phyloP scores from a whole-genome alignment of 169 alveolate species.

The Plasmodium blacklocki region DNA sequence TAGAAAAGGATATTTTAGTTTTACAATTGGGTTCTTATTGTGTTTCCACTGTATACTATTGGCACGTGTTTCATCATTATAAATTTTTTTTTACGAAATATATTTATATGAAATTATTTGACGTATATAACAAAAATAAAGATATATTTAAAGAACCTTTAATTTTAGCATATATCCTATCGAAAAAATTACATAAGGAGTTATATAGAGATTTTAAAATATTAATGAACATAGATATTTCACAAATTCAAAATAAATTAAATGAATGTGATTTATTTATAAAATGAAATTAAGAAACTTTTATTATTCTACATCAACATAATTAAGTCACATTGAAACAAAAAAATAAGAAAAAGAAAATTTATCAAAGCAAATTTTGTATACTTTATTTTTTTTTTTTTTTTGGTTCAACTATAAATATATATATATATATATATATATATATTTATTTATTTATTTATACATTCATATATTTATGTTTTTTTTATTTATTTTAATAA shows the following conservation, averaged over 20 bases:
- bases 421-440: no score
- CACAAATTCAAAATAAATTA: constrained; percentile 39
- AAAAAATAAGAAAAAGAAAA: no score
- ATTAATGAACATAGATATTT: constrained; percentile 71
- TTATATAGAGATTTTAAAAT: constrained; percentile 44
- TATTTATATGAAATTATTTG: constrained; percentile 41
- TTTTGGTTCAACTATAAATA: no score
- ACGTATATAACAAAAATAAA: constrained; percentile 38
- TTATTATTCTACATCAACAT: no score
- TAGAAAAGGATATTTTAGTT: constrained; percentile 70
- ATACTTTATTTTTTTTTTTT: no score
- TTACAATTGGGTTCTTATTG: constrained; percentile 68
- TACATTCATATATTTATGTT: no score
- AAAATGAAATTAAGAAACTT: neutral
- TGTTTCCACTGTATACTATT: constrained; percentile 58
- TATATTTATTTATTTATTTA: no score
- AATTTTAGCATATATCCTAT: constrained; percentile 50
- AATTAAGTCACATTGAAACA: no score
- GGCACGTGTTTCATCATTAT: constrained; percentile 76
- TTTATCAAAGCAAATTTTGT: no score
- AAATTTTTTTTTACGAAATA: constrained; percentile 66
- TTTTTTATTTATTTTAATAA: no score
- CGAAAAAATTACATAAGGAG: constrained; percentile 41
- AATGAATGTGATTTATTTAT: constrained; percentile 38
- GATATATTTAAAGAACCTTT: constrained; percentile 67